A percentile compares a stretch with the other conserved stretches of the same genome.
Conservation (phyloP, 169 alveolate species). For the Plasmodium gonderi region DNA sequence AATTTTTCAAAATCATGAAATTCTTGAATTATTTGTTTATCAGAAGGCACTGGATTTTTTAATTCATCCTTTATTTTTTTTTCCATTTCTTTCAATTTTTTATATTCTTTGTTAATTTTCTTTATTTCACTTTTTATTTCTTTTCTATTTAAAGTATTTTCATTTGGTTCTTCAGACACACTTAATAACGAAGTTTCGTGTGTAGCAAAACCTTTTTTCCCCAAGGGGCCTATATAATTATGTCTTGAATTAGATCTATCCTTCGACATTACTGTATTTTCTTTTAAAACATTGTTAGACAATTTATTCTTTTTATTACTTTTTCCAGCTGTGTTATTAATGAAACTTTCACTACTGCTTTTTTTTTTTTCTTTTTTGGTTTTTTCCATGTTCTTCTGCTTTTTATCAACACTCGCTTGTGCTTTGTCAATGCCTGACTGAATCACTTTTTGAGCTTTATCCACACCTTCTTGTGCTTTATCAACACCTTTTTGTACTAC, state of each 20-base stretch:
- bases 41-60: constrained; percentile 53
- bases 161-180: constrained; percentile 5
- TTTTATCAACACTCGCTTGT: not conserved
- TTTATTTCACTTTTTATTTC: constrained; percentile 45
- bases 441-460: not conserved
- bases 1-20: constrained; percentile 66
- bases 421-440: not conserved
- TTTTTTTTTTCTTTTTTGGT: constrained; percentile 5
- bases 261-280: not conserved
- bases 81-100: constrained; percentile 63
- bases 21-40: constrained; percentile 46
- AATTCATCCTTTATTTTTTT: constrained; percentile 39
- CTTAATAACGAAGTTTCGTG: constrained; percentile 29
- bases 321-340: not conserved
- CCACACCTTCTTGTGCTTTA: not conserved
- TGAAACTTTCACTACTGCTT: not conserved
- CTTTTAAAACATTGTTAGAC: not conserved
- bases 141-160: constrained; percentile 26
- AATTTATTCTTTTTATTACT: not conserved
- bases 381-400: not conserved
- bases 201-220: not conserved
- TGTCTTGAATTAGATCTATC: not conserved
- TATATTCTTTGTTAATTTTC: constrained; percentile 64
- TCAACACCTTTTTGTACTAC: not conserved
- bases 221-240: constrained; percentile 2